A percentile compares a stretch with the other conserved stretches of the same genome.
These are phyloP conservation scores for Sphagnum contortum DNA, from an alignment of 225 moss, liverwort and hornwort genomes.

Conservation along the genomic window DNA sequence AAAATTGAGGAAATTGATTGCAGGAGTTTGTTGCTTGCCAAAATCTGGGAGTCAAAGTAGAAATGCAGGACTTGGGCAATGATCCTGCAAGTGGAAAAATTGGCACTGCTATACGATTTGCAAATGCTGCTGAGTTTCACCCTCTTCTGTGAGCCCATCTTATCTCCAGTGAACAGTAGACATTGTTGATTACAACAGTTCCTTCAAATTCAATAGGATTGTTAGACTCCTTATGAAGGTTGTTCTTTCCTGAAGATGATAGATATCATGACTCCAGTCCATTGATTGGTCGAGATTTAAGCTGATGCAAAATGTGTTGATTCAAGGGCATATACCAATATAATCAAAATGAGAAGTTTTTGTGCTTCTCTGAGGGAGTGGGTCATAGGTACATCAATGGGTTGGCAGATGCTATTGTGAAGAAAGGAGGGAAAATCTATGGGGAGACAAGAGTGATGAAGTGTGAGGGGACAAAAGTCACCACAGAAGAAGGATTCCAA, in stretches of 20 bases:
- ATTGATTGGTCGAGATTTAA: no score
- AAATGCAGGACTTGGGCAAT: constrained; percentile 26
- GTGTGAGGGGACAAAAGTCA: constrained; percentile 15
- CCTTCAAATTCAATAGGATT: no score
- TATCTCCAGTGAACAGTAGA: no score
- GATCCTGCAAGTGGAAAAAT: constrained; percentile 23
- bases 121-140: constrained; percentile 23
- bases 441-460: constrained; percentile 8
- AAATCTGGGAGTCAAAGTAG: constrained; percentile 18
- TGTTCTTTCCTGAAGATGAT: no score
- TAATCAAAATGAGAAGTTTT: no score
- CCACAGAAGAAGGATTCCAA: constrained; percentile 10
- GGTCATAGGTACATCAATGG: constrained; percentile 31
- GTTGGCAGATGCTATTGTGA: constrained; percentile 18
- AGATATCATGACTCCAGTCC: no score
- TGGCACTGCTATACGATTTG: constrained; percentile 15
- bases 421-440: constrained; percentile 16
- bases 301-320: no score
- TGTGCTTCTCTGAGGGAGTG: no score
- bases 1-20: no score
- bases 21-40: constrained; percentile 32
- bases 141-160: constrained; percentile 18
- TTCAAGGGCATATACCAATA: no score
- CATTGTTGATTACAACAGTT: no score
- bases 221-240: no score